Evolutionary conservation across 1,284 basidiomycete genomes (phyloP).

Genomic region (Takashimella tepidaria): DNA sequence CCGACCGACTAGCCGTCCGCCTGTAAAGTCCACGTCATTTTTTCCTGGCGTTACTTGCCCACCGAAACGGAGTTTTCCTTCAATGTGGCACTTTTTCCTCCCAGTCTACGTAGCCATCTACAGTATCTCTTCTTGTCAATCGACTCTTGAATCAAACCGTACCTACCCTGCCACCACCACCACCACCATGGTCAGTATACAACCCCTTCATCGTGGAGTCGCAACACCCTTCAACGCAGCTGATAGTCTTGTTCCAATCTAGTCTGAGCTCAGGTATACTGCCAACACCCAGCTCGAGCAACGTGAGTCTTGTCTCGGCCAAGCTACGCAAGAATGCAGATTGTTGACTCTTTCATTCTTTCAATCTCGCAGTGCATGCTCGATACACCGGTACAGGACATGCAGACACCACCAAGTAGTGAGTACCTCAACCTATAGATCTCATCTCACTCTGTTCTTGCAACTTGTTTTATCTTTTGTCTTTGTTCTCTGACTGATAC

Average conservation of each 20-base stretch:
- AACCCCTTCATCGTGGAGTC: no score
- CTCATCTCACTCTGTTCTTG: neutral
- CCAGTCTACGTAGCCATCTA: no score
- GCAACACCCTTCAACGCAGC: no score
- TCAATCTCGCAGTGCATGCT: slow-evolving; percentile 68
- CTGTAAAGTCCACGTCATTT: neutral
- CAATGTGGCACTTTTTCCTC: neutral
- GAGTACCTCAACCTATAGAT: no score
- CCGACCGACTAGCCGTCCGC: no score
- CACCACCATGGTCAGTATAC: no score
- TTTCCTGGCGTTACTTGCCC: neutral
- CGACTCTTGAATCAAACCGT: no score
- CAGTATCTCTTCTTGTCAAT: no score
- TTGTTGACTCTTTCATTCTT: neutral
- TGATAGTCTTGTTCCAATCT: no score
- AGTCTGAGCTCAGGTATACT: slow-evolving; percentile 83
- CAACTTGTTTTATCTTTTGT: slow-evolving; percentile 5
- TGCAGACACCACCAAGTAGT: slow-evolving; percentile 92
- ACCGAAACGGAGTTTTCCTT: neutral
- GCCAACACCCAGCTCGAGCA: slow-evolving; percentile 91
- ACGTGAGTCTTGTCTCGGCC: slow-evolving; percentile 58
- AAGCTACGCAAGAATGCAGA: no score
- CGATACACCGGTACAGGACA: slow-evolving; percentile 94
- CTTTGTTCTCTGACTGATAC: slow-evolving; percentile 3
- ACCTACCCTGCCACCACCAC: no score